phyloP scores from a whole-genome alignment of 225 moss, liverwort and hornwort species.

The Climacium dendroides region DNA sequence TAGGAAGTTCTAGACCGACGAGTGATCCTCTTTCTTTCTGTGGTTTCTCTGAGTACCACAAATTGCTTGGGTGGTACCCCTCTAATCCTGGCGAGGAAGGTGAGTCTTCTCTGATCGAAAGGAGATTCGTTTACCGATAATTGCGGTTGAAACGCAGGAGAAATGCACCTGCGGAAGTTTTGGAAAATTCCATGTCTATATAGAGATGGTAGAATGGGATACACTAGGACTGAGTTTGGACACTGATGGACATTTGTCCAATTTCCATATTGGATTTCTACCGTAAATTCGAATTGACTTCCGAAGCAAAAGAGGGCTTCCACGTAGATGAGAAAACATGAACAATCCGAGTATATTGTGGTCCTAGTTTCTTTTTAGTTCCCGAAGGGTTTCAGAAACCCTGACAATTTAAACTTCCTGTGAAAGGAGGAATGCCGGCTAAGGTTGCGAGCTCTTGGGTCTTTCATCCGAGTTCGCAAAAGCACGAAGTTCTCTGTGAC shows the following conservation, averaged over 20 bases:
- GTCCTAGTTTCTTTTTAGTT: not conserved
- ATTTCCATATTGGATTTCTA: not conserved
- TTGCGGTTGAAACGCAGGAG: not conserved
- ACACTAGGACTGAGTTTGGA: not conserved
- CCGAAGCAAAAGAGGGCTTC: not conserved
- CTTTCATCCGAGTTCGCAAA: not conserved
- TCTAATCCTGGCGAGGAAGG: not conserved
- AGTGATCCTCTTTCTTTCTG: not conserved
- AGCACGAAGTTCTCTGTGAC: not conserved
- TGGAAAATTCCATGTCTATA: not conserved
- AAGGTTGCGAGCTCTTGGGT: not conserved
- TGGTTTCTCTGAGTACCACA: not conserved
- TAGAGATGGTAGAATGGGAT: not conserved
- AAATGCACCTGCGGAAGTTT: not conserved
- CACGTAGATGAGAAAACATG: not conserved
- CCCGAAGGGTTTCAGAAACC: not conserved
- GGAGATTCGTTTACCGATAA: not conserved
- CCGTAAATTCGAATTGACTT: not conserved
- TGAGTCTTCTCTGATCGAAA: not conserved
- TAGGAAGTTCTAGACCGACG: not conserved
- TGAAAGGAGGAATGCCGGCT: not conserved
- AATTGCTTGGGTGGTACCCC: not conserved
- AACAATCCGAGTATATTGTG: not conserved
- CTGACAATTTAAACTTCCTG: not conserved
- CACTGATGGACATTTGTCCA: not conserved